Conservation (phyloP, 164 flowering plant genomes). For the Piper betle region DNA sequence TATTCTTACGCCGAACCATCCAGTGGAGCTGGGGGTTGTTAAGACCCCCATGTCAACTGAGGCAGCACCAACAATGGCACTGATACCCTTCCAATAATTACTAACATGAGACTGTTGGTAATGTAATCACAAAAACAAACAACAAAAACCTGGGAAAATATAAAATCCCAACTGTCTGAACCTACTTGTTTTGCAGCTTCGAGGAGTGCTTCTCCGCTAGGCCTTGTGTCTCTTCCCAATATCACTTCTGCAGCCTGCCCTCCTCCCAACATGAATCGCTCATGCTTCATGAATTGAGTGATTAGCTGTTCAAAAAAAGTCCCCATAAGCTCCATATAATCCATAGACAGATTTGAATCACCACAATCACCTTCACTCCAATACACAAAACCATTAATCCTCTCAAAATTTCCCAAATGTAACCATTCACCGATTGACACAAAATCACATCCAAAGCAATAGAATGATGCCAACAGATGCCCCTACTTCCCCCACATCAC, state of each 20-base stretch:
- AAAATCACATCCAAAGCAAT: no score
- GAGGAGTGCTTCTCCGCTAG: constrained; percentile 77
- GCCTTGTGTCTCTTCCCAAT: constrained; percentile 93
- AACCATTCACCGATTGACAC: no score
- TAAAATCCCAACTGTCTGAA: background rate
- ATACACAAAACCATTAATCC: no score
- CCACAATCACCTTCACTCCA: no score
- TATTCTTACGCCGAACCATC: constrained; percentile 85
- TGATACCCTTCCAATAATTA: constrained; percentile 43
- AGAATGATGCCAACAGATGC: no score
- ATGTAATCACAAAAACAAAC: background rate
- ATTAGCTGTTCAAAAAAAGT: constrained; percentile 37
- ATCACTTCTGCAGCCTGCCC: constrained; percentile 33
- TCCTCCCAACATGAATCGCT: constrained; percentile 44
- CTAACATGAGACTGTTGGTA: background rate
- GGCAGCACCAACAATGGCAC: constrained; percentile 51
- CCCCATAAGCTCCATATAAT: no score
- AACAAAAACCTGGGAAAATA: background rate
- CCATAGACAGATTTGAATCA: no score
- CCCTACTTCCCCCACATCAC: no score
- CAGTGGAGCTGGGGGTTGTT: constrained; percentile 95
- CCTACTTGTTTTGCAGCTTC: constrained; percentile 78
- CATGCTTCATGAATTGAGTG: constrained; percentile 49
- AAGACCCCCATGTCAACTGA: constrained; percentile 65
- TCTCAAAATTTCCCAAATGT: no score